phyloP scores from a whole-genome alignment of 2,329 filamentous ascomycete species.

The Fusarium ramigenum region DNA sequence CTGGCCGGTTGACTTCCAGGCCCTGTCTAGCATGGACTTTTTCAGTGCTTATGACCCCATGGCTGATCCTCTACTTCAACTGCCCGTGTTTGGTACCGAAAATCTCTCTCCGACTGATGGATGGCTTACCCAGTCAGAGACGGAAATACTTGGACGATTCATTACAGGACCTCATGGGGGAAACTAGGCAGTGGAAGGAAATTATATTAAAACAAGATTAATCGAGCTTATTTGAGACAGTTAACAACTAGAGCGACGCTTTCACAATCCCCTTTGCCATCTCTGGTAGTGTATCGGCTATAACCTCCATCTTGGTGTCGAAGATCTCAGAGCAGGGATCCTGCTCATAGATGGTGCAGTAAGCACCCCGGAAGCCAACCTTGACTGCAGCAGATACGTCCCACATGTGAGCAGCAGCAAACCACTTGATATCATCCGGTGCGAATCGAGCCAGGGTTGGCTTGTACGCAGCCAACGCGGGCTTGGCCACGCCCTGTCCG shows the following conservation, averaged over 20 bases:
- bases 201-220: rapidly evolving
- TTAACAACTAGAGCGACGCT: not conserved
- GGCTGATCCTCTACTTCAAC: not conserved
- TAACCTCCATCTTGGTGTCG: not conserved
- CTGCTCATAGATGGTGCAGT: conserved; percentile 2
- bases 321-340: conserved; percentile 3
- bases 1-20: not conserved
- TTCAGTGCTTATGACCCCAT: not conserved
- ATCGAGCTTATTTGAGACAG: not conserved
- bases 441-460: conserved; percentile 46
- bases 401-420: conserved; percentile 69
- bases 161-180: not conserved
- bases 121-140: not conserved
- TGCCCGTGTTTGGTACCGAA: not conserved
- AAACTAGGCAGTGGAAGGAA: not conserved
- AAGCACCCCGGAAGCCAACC: conserved; percentile 4
- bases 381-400: conserved; percentile 61
- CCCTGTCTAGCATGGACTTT: not conserved
- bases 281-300: not conserved
- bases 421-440: conserved; percentile 58
- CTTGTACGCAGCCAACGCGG: conserved; percentile 55
- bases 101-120: not conserved
- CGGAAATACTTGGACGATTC: not conserved
- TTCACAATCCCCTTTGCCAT: conserved; percentile 1
- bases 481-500: conserved; percentile 27